Percentiles rank a stretch among this genome's conserved stretches.
These are phyloP conservation scores for Furcasterigmium sp. DNA, from an alignment of 2,329 filamentous ascomycete species.

Conservation along the genomic window DNA sequence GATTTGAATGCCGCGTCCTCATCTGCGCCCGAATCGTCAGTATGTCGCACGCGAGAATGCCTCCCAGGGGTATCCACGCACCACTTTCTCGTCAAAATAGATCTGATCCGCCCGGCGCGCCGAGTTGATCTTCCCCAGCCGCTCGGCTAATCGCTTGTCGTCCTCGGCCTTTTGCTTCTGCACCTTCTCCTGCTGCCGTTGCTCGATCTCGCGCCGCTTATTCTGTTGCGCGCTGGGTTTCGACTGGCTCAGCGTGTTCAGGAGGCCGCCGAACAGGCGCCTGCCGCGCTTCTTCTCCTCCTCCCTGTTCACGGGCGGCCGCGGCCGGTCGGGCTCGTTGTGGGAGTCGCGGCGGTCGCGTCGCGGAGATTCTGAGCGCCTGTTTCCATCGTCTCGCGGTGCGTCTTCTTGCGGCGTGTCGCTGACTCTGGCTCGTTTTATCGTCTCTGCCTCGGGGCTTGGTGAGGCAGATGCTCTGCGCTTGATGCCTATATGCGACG, in stretches of 20 bases:
- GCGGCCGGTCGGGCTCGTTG: slow-evolving; percentile 20
- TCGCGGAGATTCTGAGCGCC: slow-evolving; percentile 22
- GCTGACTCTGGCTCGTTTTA: slow-evolving; percentile 11
- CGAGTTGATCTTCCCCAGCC: slow-evolving; percentile 54
- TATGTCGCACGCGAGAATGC: not conserved
- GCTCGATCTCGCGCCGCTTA: slow-evolving; percentile 75
- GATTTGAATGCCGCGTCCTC: slow-evolving; percentile 66
- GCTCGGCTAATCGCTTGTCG: slow-evolving; percentile 60
- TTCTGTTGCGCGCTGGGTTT: slow-evolving; percentile 58
- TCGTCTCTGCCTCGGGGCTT: slow-evolving; percentile 10
- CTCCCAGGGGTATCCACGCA: slow-evolving; percentile 37
- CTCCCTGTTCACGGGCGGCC: slow-evolving; percentile 25
- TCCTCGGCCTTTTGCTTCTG: slow-evolving; percentile 69
- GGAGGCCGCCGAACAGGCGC: slow-evolving; percentile 77
- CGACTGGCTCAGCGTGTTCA: slow-evolving; percentile 71
- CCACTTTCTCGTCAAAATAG: slow-evolving; percentile 69
- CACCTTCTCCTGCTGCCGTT: slow-evolving; percentile 71
- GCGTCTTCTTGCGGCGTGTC: not conserved
- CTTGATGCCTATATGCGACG: not conserved
- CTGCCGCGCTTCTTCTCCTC: slow-evolving; percentile 83
- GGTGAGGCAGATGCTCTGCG: slow-evolving; percentile 15
- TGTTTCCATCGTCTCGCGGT: slow-evolving; percentile 2
- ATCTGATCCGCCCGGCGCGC: slow-evolving; percentile 65
- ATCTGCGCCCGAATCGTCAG: slow-evolving; percentile 49
- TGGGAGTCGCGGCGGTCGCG: slow-evolving; percentile 24